These are phyloP conservation scores for Coemansia reversa DNA, from an alignment of 192 early-diverging fungal genomes.

Conservation along the genomic window DNA sequence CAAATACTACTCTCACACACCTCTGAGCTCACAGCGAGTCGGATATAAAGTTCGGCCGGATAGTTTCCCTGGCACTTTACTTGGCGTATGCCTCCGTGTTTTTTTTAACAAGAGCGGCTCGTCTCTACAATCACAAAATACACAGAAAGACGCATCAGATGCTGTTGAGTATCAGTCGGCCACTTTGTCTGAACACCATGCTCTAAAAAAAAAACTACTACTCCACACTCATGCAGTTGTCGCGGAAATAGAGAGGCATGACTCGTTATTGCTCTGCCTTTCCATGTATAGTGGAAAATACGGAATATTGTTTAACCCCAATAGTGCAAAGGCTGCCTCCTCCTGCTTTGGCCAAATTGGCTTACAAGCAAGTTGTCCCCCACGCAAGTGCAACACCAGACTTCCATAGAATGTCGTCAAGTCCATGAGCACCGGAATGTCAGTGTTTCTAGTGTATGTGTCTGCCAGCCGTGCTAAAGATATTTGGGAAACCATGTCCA, in stretches of 20 bases:
- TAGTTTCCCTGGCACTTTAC: not conserved
- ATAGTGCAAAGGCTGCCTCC: too few relatives aligned
- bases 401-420: too few relatives aligned
- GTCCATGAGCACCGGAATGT: too few relatives aligned
- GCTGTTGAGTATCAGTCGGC: not conserved
- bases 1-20: not conserved
- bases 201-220: not conserved
- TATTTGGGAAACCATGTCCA: not conserved
- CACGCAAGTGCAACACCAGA: too few relatives aligned
- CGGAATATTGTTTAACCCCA: too few relatives aligned
- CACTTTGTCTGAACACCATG: not conserved
- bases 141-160: not conserved
- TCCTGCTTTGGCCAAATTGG: too few relatives aligned
- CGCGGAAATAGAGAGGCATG: not conserved
- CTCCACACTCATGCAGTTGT: not conserved
- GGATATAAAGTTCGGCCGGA: not conserved
- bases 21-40: not conserved
- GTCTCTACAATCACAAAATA: slow-evolving; percentile 29
- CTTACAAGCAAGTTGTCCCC: too few relatives aligned
- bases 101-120: slow-evolving; percentile 24
- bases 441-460: too few relatives aligned
- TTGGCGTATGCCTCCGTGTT: slow-evolving; percentile 7
- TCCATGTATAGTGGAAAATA: too few relatives aligned
- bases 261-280: not conserved
- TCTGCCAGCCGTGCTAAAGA: not conserved